phyloP scores from a whole-genome alignment of 2,329 filamentous ascomycete species.

The Dactylellina cionopaga region DNA sequence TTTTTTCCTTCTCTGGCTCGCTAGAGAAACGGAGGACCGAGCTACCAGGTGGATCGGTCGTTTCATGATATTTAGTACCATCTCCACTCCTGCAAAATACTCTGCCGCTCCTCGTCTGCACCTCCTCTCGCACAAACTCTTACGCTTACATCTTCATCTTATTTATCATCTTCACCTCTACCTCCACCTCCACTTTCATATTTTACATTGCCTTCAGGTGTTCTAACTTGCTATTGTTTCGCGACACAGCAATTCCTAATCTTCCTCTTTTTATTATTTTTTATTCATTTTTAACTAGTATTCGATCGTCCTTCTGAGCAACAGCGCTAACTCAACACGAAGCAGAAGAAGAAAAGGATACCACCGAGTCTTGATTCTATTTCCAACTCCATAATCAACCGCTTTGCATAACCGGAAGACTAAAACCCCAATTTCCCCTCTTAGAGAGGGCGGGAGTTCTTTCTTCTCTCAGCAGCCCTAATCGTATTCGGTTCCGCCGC shows the following conservation, averaged over 20 bases:
- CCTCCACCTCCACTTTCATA: background rate
- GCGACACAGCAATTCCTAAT: too few species aligned
- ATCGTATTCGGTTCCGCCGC: background rate
- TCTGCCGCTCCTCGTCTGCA: conserved; percentile 24
- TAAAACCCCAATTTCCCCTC: background rate
- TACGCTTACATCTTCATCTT: too few species aligned
- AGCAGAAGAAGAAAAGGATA: too few species aligned
- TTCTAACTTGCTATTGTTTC: too few species aligned
- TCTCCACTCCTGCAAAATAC: conserved; percentile 13
- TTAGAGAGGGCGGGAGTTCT: background rate
- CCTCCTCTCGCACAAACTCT: too few species aligned
- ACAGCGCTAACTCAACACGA: too few species aligned
- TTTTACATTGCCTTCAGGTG: background rate
- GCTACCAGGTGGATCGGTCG: conserved; percentile 27
- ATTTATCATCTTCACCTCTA: conserved; percentile 22
- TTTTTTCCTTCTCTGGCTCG: conserved; percentile 10
- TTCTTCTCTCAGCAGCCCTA: background rate
- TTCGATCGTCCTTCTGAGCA: background rate
- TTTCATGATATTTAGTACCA: conserved; percentile 20
- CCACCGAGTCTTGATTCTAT: too few species aligned
- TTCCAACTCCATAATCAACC: too few species aligned
- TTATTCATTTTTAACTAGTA: conserved; percentile 55
- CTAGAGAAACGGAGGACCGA: conserved; percentile 35
- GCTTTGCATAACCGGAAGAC: background rate
- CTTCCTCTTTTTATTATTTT: conserved; percentile 16